These are phyloP conservation scores for Sarcodon aspratus DNA, from an alignment of 768 basidiomycete species.

Conservation along the genomic window DNA sequence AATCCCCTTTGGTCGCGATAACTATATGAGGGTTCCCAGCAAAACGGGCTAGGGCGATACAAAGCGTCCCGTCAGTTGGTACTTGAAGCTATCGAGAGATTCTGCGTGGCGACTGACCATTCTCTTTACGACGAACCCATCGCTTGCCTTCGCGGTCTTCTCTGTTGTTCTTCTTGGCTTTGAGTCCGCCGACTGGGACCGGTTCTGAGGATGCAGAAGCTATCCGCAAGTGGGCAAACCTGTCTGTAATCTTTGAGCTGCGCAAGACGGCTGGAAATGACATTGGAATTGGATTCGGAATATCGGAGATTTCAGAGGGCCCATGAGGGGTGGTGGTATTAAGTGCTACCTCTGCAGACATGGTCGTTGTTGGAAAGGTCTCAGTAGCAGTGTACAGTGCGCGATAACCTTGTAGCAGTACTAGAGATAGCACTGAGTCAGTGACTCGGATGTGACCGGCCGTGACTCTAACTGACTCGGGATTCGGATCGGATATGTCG, in stretches of 20 bases:
- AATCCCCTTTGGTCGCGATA: slow-evolving; percentile 48
- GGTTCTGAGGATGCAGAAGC: slow-evolving; percentile 5
- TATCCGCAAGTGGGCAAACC: slow-evolving; percentile 44
- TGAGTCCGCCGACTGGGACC: neutral
- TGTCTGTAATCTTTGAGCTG: slow-evolving; percentile 38
- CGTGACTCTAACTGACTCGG: no score
- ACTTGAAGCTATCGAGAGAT: neutral
- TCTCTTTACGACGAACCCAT: slow-evolving; percentile 67
- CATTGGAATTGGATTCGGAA: slow-evolving; percentile 31
- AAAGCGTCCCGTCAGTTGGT: neutral
- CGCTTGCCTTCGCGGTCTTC: slow-evolving; percentile 70
- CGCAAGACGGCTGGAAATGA: slow-evolving; percentile 67
- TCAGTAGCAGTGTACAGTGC: no score
- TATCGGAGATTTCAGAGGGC: neutral
- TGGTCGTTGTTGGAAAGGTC: no score
- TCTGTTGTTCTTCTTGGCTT: slow-evolving; percentile 30
- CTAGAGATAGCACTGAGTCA: no score
- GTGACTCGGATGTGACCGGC: no score
- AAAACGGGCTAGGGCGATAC: slow-evolving; percentile 44
- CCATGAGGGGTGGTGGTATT: no score
- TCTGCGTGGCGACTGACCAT: slow-evolving; percentile 36
- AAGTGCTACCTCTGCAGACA: no score
- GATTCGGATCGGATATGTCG: no score
- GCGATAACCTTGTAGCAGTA: no score
- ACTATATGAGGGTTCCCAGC: slow-evolving; percentile 64